Evolutionary conservation across 31 red algal species (phyloP).

Genomic region (Pterothamnion heteromorphum): DNA sequence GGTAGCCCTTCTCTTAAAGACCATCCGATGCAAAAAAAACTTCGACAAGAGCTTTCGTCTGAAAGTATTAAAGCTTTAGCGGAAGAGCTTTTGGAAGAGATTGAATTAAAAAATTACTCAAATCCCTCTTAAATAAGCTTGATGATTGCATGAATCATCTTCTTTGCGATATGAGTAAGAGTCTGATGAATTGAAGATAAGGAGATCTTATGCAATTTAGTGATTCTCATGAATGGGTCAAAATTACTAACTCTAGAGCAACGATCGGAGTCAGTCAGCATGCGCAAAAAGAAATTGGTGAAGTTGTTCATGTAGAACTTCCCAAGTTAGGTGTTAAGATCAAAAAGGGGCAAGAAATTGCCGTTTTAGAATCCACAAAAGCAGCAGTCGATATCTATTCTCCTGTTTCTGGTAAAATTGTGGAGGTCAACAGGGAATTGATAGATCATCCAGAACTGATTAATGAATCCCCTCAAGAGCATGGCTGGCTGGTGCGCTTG

Average conservation of each 20-base stretch:
- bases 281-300: constrained; percentile 77
- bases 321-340: constrained; percentile 69
- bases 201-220: constrained; percentile 42
- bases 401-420: constrained; percentile 75
- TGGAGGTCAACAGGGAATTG: constrained; percentile 71
- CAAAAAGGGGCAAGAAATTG: constrained; percentile 53
- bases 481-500: constrained; percentile 87
- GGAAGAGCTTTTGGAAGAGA: no score
- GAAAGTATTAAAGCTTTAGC: no score
- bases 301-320: constrained; percentile 86
- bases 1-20: no score
- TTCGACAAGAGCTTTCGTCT: no score
- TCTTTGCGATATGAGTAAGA: no score
- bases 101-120: no score
- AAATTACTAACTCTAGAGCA: constrained; percentile 63
- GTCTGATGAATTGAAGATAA: no score
- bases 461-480: constrained; percentile 67
- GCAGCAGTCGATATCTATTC: constrained; percentile 84
- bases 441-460: constrained; percentile 62
- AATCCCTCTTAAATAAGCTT: no score
- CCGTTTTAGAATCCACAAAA: constrained; percentile 91
- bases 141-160: no score
- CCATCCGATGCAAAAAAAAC: no score
- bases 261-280: constrained; percentile 87
- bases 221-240: constrained; percentile 91